Conservation (phyloP, 495 filamentous ascomycete genomes). For the Penicillium ucsense region DNA sequence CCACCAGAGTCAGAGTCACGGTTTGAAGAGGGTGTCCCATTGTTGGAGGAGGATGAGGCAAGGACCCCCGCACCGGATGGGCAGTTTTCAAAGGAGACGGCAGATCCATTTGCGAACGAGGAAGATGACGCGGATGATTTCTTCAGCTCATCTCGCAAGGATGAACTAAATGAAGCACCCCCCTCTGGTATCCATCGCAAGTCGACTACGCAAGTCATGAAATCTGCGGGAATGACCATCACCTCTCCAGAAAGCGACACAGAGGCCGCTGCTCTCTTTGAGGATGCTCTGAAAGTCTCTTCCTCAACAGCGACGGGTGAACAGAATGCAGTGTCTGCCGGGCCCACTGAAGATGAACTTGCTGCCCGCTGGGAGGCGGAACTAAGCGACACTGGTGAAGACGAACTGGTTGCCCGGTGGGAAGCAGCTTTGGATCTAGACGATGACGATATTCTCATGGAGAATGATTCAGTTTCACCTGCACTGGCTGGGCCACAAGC, state of each 20-base stretch:
- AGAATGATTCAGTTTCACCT: slow-evolving; percentile 35
- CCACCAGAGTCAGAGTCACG: slow-evolving; percentile 37
- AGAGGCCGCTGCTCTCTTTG: slow-evolving; percentile 24
- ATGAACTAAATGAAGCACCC: slow-evolving; percentile 4
- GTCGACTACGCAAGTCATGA: slow-evolving; percentile 33
- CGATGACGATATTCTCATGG: slow-evolving; percentile 67
- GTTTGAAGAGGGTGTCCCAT: slow-evolving; percentile 38
- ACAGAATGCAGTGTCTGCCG: slow-evolving; percentile 6
- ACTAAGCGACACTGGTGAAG: slow-evolving; percentile 48
- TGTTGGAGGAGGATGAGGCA: slow-evolving; percentile 24
- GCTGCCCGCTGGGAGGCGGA: slow-evolving; percentile 78
- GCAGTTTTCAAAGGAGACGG: slow-evolving; percentile 10
- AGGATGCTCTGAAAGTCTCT: slow-evolving; percentile 20
- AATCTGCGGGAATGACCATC: slow-evolving; percentile 17
- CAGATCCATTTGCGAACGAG: slow-evolving; percentile 27
- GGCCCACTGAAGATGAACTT: slow-evolving; percentile 47
- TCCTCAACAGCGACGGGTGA: slow-evolving; percentile 8
- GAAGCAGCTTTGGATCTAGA: slow-evolving; percentile 65
- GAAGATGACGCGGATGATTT: slow-evolving; percentile 31
- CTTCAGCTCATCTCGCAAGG: slow-evolving; percentile 16
- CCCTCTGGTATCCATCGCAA: slow-evolving; percentile 29
- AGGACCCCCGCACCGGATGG: slow-evolving; percentile 10
- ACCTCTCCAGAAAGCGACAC: slow-evolving; percentile 24
- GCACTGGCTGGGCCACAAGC: slow-evolving; percentile 19
- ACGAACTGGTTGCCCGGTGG: slow-evolving; percentile 74